Percentiles rank a stretch among this genome's conserved stretches.
Conservation (phyloP, 2,329 filamentous ascomycete species). For the Cryphonectria naterciae region DNA sequence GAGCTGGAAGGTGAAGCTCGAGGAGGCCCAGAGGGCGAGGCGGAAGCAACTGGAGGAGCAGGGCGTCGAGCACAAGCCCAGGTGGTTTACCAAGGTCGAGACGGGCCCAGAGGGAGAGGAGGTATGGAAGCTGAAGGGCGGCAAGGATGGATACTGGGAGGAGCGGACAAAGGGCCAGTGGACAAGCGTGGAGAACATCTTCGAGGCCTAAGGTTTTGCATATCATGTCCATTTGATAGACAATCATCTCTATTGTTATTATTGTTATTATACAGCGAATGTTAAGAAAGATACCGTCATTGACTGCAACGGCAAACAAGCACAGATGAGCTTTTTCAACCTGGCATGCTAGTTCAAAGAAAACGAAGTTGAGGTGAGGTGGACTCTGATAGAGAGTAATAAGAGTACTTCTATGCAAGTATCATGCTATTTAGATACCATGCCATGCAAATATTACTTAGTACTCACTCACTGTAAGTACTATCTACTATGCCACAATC, state of each 20-base stretch:
- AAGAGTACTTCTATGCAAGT: too few species aligned
- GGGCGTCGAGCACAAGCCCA: conserved; percentile 73
- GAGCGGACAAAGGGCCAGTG: conserved; percentile 72
- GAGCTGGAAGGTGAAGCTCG: conserved; percentile 59
- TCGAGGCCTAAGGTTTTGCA: conserved; percentile 34
- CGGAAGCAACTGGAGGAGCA: conserved; percentile 75
- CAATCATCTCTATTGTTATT: neutral
- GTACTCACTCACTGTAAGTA: neutral
- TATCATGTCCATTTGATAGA: neutral
- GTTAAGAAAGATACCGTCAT: neutral
- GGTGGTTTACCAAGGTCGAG: conserved; percentile 80
- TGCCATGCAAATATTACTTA: neutral
- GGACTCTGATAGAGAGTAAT: too few species aligned
- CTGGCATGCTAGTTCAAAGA: neutral
- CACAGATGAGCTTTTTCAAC: neutral
- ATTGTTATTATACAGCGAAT: neutral
- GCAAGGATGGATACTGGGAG: conserved; percentile 94
- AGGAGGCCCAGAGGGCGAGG: conserved; percentile 81
- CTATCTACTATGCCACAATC: neutral
- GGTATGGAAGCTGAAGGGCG: conserved; percentile 75
- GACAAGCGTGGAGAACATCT: conserved; percentile 60
- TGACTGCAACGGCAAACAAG: neutral
- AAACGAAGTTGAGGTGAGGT: too few species aligned
- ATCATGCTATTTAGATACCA: too few species aligned
- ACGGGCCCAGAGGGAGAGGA: conserved; percentile 62